A percentile compares a stretch with the other conserved stretches of the same genome.
phyloP scores from a whole-genome alignment of 345 rosid genomes.

The Heritiera littoralis region DNA sequence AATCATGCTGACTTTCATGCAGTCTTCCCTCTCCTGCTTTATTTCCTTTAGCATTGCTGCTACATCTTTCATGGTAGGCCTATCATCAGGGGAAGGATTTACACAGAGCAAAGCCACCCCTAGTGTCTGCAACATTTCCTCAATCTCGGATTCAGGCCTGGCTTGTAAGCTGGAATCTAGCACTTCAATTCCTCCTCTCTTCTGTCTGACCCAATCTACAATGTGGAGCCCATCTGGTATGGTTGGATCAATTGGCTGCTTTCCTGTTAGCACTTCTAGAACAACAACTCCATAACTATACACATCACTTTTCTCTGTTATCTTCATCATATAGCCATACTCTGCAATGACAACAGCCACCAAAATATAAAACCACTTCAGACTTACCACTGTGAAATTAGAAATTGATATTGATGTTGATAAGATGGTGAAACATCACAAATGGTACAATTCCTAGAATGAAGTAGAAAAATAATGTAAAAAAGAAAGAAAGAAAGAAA shows the following conservation, averaged over 20 bases:
- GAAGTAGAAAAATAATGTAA: background rate
- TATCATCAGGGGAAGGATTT: conserved; percentile 54
- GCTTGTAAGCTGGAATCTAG: conserved; percentile 43
- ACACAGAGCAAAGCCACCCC: conserved; percentile 75
- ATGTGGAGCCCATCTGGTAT: conserved; percentile 73
- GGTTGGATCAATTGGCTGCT: conserved; percentile 87
- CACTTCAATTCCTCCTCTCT: conserved; percentile 45
- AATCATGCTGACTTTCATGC: conserved; percentile 39
- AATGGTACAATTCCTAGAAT: background rate
- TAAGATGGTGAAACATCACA: background rate
- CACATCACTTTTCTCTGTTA: conserved; percentile 86
- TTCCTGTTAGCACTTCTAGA: conserved; percentile 78
- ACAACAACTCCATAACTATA: conserved; percentile 93
- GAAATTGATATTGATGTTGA: background rate
- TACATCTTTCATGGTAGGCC: conserved; percentile 77
- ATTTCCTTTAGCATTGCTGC: conserved; percentile 69
- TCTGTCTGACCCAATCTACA: conserved; percentile 70
- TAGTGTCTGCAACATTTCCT: conserved; percentile 65
- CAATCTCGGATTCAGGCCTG: conserved; percentile 53
- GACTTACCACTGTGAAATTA: background rate
- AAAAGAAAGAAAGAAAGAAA: background rate
- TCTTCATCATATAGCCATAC: conserved; percentile 86
- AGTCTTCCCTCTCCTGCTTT: conserved; percentile 60
- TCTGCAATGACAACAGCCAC: conserved; percentile 39
- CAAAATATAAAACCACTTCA: background rate